Conservation (phyloP, 202 grass and related monocot genomes). For the Hordeum pubiflorum region DNA sequence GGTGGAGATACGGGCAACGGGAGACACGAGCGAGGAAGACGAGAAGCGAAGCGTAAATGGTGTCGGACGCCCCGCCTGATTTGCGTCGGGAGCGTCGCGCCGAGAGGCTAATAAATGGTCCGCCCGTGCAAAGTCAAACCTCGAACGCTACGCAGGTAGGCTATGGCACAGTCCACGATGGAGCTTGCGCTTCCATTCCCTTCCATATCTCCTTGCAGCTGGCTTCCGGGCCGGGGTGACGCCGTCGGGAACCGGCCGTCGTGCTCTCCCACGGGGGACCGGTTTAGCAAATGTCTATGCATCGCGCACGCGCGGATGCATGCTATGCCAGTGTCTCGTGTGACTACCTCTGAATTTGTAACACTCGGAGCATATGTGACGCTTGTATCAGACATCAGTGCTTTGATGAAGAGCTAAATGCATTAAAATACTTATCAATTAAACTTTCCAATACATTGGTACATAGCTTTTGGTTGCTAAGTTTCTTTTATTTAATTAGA, state of each 20-base stretch:
- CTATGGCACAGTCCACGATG: neutral
- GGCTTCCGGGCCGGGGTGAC: neutral
- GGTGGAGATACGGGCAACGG: neutral
- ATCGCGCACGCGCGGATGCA: neutral
- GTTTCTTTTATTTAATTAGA: too few species aligned
- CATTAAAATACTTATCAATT: too few species aligned
- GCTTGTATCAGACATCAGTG: too few species aligned
- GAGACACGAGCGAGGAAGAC: slow-evolving; percentile 43
- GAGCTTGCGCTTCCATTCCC: slow-evolving; percentile 22
- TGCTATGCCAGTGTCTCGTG: too few species aligned
- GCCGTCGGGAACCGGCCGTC: neutral
- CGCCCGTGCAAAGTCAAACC: slow-evolving; percentile 21
- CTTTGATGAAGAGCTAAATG: too few species aligned
- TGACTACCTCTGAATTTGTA: too few species aligned
- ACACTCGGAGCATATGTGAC: too few species aligned
- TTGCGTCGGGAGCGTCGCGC: neutral
- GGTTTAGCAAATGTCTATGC: neutral
- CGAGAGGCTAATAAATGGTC: slow-evolving; percentile 21
- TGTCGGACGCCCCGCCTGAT: neutral
- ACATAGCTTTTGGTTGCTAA: too few species aligned
- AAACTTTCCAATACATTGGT: too few species aligned
- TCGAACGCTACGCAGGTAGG: neutral
- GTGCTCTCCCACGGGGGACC: slow-evolving; percentile 9
- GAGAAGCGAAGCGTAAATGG: slow-evolving; percentile 34
- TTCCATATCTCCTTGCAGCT: neutral